Conservation (phyloP, 129 eudicot species). For the Tagetes erecta region DNA sequence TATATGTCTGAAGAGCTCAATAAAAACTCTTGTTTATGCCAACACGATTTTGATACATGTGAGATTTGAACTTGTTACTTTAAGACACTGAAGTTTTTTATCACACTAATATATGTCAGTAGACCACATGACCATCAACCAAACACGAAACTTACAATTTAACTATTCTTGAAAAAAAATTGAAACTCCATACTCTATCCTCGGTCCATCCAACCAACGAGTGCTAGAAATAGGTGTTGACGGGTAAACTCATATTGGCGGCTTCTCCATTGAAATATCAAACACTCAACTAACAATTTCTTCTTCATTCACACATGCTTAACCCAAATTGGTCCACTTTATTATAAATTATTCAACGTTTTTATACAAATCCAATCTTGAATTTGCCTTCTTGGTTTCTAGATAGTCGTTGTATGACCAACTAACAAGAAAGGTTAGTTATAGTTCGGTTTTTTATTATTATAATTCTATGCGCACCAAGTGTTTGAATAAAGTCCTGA, state of each 20-base stretch:
- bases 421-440: neutral
- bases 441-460: conserved; percentile 4
- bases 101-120: too few relatives aligned
- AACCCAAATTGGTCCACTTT: conserved; percentile 1
- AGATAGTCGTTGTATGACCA: conserved; percentile 13
- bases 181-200: too few relatives aligned
- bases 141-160: too few relatives aligned
- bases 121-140: too few relatives aligned
- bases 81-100: too few relatives aligned
- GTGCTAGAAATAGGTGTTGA: conserved; percentile 24
- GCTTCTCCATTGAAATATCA: conserved; percentile 28
- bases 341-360: neutral
- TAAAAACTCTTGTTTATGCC: too few relatives aligned
- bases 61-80: too few relatives aligned
- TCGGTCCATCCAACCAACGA: neutral
- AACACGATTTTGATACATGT: too few relatives aligned
- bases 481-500: conserved; percentile 31
- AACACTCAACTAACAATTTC: conserved; percentile 13
- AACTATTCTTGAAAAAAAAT: too few relatives aligned
- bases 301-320: neutral
- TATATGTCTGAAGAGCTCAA: too few relatives aligned
- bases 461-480: conserved; percentile 5
- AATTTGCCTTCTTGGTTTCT: conserved; percentile 10
- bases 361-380: neutral
- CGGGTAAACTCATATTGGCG: conserved; percentile 38